phyloP scores from a whole-genome alignment of 2,329 filamentous ascomycete genomes.

The Venturia aucupariae region DNA sequence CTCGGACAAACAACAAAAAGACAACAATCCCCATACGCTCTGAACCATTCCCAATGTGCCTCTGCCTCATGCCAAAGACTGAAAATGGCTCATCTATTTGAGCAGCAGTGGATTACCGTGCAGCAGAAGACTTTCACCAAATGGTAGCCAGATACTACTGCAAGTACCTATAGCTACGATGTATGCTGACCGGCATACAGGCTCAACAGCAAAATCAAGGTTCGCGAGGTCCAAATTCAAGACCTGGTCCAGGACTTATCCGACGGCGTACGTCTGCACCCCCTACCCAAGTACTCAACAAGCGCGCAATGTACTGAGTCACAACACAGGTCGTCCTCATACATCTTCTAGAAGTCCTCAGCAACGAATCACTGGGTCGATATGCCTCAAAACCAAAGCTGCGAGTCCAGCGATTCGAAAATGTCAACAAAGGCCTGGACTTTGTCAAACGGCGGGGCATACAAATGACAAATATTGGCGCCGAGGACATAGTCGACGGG shows the following conservation, averaged over 20 bases:
- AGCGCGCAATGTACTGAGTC: neutral
- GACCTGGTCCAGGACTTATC: conserved; percentile 84
- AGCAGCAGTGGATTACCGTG: conserved; percentile 62
- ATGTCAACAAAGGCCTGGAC: conserved; percentile 90
- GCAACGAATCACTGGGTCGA: conserved; percentile 85
- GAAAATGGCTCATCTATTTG: conserved; percentile 29
- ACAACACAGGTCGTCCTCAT: conserved; percentile 72
- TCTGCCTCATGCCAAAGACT: neutral
- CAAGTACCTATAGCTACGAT: conserved; percentile 2
- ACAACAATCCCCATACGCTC: neutral
- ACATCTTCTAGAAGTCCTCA: conserved; percentile 93
- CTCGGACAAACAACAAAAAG: neutral
- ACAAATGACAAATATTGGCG: conserved; percentile 96
- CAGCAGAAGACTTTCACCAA: conserved; percentile 99
- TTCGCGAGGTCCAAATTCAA: conserved; percentile 67
- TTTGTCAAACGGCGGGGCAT: conserved; percentile 88
- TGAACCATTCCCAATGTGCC: neutral
- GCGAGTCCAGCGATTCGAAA: conserved; percentile 94
- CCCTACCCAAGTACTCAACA: conserved; percentile 8
- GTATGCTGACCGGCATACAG: conserved; percentile 35
- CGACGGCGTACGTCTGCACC: conserved; percentile 64
- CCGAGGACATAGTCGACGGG: conserved; percentile 95
- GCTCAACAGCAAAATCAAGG: conserved; percentile 91
- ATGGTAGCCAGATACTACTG: conserved; percentile 52
- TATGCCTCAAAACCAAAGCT: conserved; percentile 96